Evolutionary conservation across 2,329 filamentous ascomycete species (phyloP), one percentile per base, ranked within the genome.

Genomic region (Niveomyces coronatus): DNA sequence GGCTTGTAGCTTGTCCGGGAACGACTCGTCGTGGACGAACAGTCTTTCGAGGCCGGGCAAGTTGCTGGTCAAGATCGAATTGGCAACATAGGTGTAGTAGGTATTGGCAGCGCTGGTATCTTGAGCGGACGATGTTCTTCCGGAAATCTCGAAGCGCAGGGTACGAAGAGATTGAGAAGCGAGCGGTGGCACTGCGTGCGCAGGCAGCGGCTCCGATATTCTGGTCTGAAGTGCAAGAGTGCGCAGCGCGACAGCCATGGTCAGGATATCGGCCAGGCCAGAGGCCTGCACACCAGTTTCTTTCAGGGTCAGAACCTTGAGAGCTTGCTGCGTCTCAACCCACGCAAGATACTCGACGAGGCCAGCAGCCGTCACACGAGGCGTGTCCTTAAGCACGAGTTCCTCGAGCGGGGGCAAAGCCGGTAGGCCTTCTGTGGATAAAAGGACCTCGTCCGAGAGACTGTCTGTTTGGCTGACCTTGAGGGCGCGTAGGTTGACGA

Each of bases 41-140:
- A 96, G 72, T 16, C 79, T 74, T 24, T 71, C 71, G 8, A 96
- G 69, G 24, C 71, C 74, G 1, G 87, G 86, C 7, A 96, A 70
- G 7, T 76, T 74, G 44, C 81, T 82, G 13, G 77, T 73, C 43
- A 91, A 75, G 22, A 96, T 74, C 0, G 85, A 94, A n/a, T 74
- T 74, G 18, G 85, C 79, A 15, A 96, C 74, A 58, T 94, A 94
- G 44, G 76, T 74, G 59, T 95, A 94, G 63, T 94, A 93, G 14
- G 71, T 71, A 9, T 65, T 59, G 1, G 71, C 71, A 17, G 71
- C 63, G 44, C 60, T 67, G 8, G 67, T 62, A 43, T 76, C 82
- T 9, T 78, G 68, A 16, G 76, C 74, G 1, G 74, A 63, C 4
- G 65, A 57, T 0, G 74, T 62, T 9, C 66, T 65, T 3, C 76